Evolutionary conservation across 75 land plant species (phyloP).

Genomic region (Ceratopteris richardii): DNA sequence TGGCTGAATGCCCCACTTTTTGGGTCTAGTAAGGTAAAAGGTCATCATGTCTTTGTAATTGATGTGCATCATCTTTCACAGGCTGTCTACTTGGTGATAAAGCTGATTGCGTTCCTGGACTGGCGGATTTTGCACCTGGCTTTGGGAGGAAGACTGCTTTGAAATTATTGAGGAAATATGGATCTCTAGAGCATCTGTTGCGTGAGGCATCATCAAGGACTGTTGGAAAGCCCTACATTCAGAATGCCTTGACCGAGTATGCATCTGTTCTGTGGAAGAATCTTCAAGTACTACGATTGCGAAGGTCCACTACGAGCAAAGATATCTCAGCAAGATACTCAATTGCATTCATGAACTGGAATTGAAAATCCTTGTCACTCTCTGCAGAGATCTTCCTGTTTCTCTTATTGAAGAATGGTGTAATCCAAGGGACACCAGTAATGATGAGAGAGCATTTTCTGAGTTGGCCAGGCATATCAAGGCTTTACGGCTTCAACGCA

Average conservation of each 20-base stretch:
- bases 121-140: slow-evolving; percentile 68
- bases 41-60: too few relatives aligned
- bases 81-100: slow-evolving; percentile 87
- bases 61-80: too few relatives aligned
- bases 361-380: background rate
- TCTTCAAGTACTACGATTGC: slow-evolving; percentile 57
- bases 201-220: slow-evolving; percentile 67
- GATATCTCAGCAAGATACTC: background rate
- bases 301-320: slow-evolving; percentile 42
- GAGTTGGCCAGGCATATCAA: slow-evolving; percentile 7
- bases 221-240: slow-evolving; percentile 76
- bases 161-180: slow-evolving; percentile 80
- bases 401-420: slow-evolving; percentile 23
- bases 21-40: too few relatives aligned
- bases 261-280: slow-evolving; percentile 62
- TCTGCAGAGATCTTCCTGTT: slow-evolving; percentile 22
- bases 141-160: slow-evolving; percentile 92
- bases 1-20: too few relatives aligned
- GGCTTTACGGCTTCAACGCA: background rate
- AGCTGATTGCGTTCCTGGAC: slow-evolving; percentile 74
- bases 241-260: slow-evolving; percentile 72
- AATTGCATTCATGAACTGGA: background rate
- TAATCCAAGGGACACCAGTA: slow-evolving; percentile 6
- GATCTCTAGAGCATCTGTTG: slow-evolving; percentile 67
- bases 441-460: slow-evolving; percentile 16